Evolutionary conservation across 192 early-diverging fungal species (phyloP), one percentile per base, ranked within the genome.

Genomic region (Coemansia sp.): DNA sequence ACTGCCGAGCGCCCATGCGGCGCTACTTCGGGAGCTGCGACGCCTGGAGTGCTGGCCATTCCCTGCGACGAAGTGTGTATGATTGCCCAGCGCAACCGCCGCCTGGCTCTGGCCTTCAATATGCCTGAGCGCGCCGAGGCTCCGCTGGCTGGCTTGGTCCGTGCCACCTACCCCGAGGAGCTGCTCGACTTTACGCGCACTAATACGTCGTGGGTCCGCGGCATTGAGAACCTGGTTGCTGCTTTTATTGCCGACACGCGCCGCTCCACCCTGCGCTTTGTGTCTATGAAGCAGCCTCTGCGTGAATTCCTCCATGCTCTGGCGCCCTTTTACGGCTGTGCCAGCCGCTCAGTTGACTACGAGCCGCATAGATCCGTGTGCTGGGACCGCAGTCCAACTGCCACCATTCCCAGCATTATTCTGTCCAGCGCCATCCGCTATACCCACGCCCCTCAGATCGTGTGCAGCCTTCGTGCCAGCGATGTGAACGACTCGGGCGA

Each of bases 21-120:
- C 7, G 88, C 92, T 2, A 85, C 89, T 0, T 58, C 74, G 0
- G 74, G 69, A 30, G n/a, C 47, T 49, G 19, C 13, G 82, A 74
- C 6, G 58, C 78, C 19, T 85, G 84, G 68, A 67, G 66, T 19
- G 77, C 71, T 2, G 84, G 77, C 28, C 49, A 83, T 96, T 21
- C 74, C 75, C 6, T 98, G 96, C 74, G 91, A 96, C 62, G 92
- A 93, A 32, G 77, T 88, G 52, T 98, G 96, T 75, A 86, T 87
- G 47, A 80, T 91, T 19, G 84, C 87, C 19, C 87, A 92, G 71
- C 89, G 96, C 35, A 96, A 96, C 77, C 85, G 88, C 19, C 70
- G 86, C 17, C 78, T 98, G 11, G 95, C 95, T 0, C 77, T 87
- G 37, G 96, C 96, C 0, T 68, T 98, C 32, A 89, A 93, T 23